These are phyloP conservation scores for Backusella tuberculispora DNA, from an alignment of 192 early-diverging fungal genomes.

Conservation along the genomic window DNA sequence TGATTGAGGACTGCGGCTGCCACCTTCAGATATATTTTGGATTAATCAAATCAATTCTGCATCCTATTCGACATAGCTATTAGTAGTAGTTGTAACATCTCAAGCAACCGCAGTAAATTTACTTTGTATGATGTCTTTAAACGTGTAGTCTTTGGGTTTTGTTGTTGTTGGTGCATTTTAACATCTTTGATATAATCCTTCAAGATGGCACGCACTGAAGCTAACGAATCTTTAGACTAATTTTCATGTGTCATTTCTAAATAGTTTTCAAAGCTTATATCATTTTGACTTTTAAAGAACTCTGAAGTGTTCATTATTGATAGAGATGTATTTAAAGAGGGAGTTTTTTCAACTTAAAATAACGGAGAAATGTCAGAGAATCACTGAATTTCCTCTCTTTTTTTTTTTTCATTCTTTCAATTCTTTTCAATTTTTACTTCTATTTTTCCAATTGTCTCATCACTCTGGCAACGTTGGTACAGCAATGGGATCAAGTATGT, in stretches of 20 bases:
- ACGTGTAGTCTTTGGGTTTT: neutral
- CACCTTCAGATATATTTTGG: neutral
- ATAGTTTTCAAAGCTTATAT: conserved; percentile 6
- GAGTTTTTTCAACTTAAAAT: neutral
- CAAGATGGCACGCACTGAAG: conserved; percentile 7
- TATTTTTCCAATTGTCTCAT: conserved; percentile 12
- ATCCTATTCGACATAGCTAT: neutral
- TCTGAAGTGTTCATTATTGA: conserved; percentile 10
- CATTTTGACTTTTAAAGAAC: conserved; percentile 16
- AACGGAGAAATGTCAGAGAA: neutral
- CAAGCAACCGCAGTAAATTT: neutral
- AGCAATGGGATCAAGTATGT: conserved; percentile 10
- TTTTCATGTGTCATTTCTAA: conserved; percentile 6
- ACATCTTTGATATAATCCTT: conserved; percentile 16
- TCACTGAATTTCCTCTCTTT: neutral
- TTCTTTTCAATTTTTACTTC: neutral
- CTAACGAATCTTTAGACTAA: neutral
- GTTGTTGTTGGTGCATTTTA: conserved; percentile 4
- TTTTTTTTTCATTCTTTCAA: too few relatives aligned
- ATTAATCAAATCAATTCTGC: neutral
- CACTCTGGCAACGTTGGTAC: conserved; percentile 4
- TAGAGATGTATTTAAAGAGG: neutral
- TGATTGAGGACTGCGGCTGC: neutral
- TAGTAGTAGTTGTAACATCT: neutral
- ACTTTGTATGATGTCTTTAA: neutral